Conservation (phyloP, 768 basidiomycete species). For the Rubroboletus pulcherrimus region DNA sequence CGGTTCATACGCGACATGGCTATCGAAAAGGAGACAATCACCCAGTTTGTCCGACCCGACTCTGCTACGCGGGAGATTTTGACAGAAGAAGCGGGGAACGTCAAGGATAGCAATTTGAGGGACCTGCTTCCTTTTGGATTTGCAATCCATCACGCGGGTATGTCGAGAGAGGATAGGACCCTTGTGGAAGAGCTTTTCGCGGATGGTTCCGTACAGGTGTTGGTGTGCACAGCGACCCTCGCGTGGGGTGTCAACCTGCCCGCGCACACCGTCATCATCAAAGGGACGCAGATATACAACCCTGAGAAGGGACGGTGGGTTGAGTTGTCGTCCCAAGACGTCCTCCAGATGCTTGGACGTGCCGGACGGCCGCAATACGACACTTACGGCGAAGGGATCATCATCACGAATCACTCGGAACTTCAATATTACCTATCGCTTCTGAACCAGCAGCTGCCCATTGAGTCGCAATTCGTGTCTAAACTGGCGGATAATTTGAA, state of each 20-base stretch:
- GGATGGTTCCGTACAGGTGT: slow-evolving; percentile 87
- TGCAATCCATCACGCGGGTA: slow-evolving; percentile 96
- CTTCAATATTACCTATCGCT: slow-evolving; percentile 95
- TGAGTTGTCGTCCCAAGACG: slow-evolving; percentile 92
- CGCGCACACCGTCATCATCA: slow-evolving; percentile 97
- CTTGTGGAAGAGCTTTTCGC: slow-evolving; percentile 93
- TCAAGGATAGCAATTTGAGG: slow-evolving; percentile 76
- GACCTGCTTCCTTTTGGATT: slow-evolving; percentile 96
- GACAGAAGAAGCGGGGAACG: slow-evolving; percentile 75
- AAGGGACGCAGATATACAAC: slow-evolving; percentile 99
- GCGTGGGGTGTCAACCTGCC: slow-evolving; percentile 99
- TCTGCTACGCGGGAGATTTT: slow-evolving; percentile 89
- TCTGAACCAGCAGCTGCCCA: slow-evolving; percentile 96
- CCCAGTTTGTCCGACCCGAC: slow-evolving; percentile 92
- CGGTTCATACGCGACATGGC: slow-evolving; percentile 93
- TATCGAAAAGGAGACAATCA: slow-evolving; percentile 94
- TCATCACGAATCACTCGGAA: slow-evolving; percentile 97
- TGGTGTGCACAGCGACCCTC: slow-evolving; percentile 96
- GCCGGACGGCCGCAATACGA: slow-evolving; percentile 98
- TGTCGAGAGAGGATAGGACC: slow-evolving; percentile 86
- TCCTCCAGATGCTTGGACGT: slow-evolving; percentile 97
- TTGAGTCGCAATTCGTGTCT: slow-evolving; percentile 91
- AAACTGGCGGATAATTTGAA: slow-evolving; percentile 95
- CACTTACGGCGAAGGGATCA: slow-evolving; percentile 95
- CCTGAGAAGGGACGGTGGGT: slow-evolving; percentile 98